Base-by-base conservation (phyloP, 768 basidiomycete species). In the Boletales sp. region DNA sequence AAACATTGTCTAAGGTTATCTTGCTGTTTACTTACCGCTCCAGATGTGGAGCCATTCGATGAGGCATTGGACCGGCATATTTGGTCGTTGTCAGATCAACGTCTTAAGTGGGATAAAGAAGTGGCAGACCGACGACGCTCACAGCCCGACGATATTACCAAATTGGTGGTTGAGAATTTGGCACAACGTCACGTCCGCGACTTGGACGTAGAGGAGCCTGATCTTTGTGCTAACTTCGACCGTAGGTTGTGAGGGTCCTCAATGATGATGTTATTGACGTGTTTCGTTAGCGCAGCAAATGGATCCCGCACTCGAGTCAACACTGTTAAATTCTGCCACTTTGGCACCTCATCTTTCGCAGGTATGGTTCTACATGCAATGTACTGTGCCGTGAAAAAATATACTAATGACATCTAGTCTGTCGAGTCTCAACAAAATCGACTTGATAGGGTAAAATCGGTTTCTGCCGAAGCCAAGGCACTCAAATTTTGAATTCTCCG, bases 31-130 rank as follows among this genome's bases (percentile, higher is more conserved):
- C 21, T 58, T 14, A 60, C 30, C 21, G 21, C 14, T 15, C n/a
- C 54, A 86, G 83, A 83, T 39, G 80, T 82, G 57, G 89, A 93
- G 60, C 77, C 82, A 3, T 95, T 93, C 65, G 90, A 95, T 60
- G 91, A 95, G 67, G 82, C 81, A 2, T 78, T 95, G 31, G 92
- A 94, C 63, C 72, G 88, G 44, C 80, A 80, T 40, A 86, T 94
- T 40, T 91, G 87, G 86, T 84, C 86, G 1, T 67, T 93, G 17
- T 83, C 86, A 37, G 81, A 86, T 55, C 87, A 87, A 43, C 74
- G 84, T 30, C 69, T 91, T 45, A 78, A 84, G 55, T 90, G 82
- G 82, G 83, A 91, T 61, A 82, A 80, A 53, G 77, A 84, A 49
- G 77, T 89, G 35, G 84, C 86, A 19, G 78, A 79, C 43, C 80